These are phyloP conservation scores for Aspergillus sp. DNA, from an alignment of 2,329 filamentous ascomycete genomes.

Conservation along the genomic window DNA sequence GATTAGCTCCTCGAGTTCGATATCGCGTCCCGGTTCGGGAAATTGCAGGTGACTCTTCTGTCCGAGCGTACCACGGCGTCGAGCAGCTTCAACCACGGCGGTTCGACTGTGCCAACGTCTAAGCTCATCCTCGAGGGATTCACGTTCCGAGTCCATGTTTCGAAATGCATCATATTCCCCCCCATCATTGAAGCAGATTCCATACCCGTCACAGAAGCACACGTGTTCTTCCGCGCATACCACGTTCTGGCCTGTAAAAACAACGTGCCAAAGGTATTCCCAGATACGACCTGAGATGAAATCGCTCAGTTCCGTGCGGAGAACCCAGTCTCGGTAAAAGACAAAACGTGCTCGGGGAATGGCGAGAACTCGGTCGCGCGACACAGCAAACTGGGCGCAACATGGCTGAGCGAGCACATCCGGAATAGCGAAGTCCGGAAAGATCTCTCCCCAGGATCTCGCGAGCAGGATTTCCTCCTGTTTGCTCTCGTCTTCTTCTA, in stretches of 20 bases:
- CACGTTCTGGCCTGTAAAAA: slow-evolving; percentile 54
- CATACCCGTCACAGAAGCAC: slow-evolving; percentile 66
- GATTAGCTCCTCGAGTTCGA: slow-evolving; percentile 46
- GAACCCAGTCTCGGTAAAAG: slow-evolving; percentile 61
- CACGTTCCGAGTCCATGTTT: slow-evolving; percentile 44
- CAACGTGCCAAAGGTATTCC: slow-evolving; percentile 65
- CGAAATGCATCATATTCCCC: slow-evolving; percentile 51
- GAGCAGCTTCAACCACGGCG: slow-evolving; percentile 31
- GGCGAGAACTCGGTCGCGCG: slow-evolving; percentile 55
- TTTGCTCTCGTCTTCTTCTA: slow-evolving; percentile 42
- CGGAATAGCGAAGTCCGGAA: slow-evolving; percentile 45
- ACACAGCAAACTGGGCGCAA: slow-evolving; percentile 65
- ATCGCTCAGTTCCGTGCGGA: slow-evolving; percentile 57
- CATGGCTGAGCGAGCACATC: slow-evolving; percentile 60
- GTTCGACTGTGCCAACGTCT: slow-evolving; percentile 43
- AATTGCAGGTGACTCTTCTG: slow-evolving; percentile 30
- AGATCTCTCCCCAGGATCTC: slow-evolving; percentile 49
- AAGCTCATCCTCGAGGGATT: slow-evolving; percentile 37
- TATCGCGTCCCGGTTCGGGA: slow-evolving; percentile 45
- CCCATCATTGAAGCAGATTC: slow-evolving; percentile 58
- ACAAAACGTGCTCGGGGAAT: slow-evolving; percentile 56
- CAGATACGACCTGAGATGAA: slow-evolving; percentile 60
- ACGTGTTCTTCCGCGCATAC: slow-evolving; percentile 52
- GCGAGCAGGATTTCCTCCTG: slow-evolving; percentile 50
- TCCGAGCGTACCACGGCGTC: slow-evolving; percentile 22